These are phyloP conservation scores for Cyberlindnera petersonii DNA, from an alignment of 805 yeast genomes.

Conservation along the genomic window DNA sequence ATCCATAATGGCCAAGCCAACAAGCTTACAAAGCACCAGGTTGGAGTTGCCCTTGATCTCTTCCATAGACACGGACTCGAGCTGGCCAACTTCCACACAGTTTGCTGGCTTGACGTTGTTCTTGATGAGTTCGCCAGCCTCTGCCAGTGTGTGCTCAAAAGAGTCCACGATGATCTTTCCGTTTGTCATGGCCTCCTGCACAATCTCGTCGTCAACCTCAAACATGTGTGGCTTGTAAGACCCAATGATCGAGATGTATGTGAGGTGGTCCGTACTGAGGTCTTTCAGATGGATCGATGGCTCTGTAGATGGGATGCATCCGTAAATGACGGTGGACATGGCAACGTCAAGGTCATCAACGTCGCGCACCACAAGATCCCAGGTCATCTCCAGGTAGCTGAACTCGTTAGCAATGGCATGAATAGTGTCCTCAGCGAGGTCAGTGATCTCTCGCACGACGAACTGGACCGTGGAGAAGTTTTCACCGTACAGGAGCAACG, in stretches of 20 bases:
- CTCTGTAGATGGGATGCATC: conserved; percentile 55
- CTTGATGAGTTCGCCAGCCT: conserved; percentile 63
- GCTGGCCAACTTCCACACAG: conserved; percentile 45
- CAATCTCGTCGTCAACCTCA: conserved; percentile 48
- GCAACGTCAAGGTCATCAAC: conserved; percentile 27
- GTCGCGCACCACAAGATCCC: conserved; percentile 23
- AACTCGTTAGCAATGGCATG: conserved; percentile 29
- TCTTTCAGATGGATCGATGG: conserved; percentile 39
- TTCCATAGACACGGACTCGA: conserved; percentile 23
- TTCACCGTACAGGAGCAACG: conserved; percentile 37
- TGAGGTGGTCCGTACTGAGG: conserved; percentile 27
- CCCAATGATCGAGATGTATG: conserved; percentile 58
- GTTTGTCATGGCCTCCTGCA: conserved; percentile 32
- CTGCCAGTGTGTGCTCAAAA: conserved; percentile 47
- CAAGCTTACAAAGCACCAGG: conserved; percentile 49
- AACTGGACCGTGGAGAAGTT: conserved; percentile 39
- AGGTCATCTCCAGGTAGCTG: conserved; percentile 22
- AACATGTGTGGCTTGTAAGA: conserved; percentile 66
- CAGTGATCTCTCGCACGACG: conserved; percentile 43
- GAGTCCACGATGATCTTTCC: conserved; percentile 58
- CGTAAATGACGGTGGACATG: conserved; percentile 47
- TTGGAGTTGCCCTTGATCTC: conserved; percentile 21
- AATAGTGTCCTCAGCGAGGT: conserved; percentile 27
- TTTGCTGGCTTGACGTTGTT: conserved; percentile 35
- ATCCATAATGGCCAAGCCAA: conserved; percentile 66